Evolutionary conservation across 768 basidiomycete genomes (phyloP).

Genomic region (Mycena galopus): DNA sequence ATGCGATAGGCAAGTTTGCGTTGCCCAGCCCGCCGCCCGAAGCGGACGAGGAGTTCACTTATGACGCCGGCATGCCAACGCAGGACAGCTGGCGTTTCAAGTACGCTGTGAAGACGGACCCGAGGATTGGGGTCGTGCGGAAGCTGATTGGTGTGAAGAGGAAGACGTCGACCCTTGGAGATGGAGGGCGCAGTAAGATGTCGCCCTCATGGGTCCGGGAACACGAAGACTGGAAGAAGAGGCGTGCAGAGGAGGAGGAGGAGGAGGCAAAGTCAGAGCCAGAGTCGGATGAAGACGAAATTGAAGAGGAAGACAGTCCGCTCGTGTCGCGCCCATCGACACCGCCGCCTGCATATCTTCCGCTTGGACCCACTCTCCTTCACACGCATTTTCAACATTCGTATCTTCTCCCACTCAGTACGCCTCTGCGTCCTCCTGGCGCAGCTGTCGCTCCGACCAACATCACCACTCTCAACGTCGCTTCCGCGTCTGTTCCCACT

Average conservation of each 20-base stretch:
- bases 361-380: constrained; percentile 76
- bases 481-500: constrained; percentile 71
- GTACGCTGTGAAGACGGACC: constrained; percentile 78
- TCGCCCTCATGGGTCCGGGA: constrained; percentile 61
- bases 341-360: constrained; percentile 79
- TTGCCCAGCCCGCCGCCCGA: constrained; percentile 75
- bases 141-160: constrained; percentile 81
- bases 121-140: constrained; percentile 74
- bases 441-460: constrained; percentile 62
- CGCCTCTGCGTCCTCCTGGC: constrained; percentile 71
- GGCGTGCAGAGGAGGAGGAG: constrained; percentile 52
- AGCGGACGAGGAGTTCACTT: constrained; percentile 47
- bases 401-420: constrained; percentile 71
- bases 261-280: constrained; percentile 43
- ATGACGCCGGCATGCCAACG: constrained; percentile 39
- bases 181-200: constrained; percentile 42
- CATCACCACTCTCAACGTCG: constrained; percentile 51
- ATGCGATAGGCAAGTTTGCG: constrained; percentile 79
- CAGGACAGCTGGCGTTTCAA: constrained; percentile 60
- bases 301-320: constrained; percentile 47
- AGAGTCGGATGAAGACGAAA: constrained; percentile 45
- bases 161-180: constrained; percentile 59
- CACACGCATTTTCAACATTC: constrained; percentile 77
- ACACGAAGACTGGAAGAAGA: constrained; percentile 62
- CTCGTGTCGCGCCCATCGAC: constrained; percentile 70